A percentile compares a stretch with the other conserved stretches of the same genome.
These are phyloP conservation scores for Hsuehochloa calcarea DNA, from an alignment of 176 grass and related monocot genomes.

Conservation along the genomic window DNA sequence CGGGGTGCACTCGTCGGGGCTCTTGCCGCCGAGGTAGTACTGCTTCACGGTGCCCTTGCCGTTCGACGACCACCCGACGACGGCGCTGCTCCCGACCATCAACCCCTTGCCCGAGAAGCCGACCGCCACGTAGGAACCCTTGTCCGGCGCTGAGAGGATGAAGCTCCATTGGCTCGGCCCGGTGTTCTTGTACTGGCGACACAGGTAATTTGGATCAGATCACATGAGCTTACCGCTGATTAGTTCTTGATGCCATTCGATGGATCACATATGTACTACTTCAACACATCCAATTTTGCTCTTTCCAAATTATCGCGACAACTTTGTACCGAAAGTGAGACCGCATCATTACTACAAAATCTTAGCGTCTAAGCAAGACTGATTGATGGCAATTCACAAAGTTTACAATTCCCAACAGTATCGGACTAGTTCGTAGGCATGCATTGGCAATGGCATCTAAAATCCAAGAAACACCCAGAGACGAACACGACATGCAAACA, in stretches of 20 bases:
- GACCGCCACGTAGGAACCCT: constrained; percentile 56
- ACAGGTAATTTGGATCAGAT: constrained; percentile 1
- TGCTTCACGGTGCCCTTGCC: constrained; percentile 57
- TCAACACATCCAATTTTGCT: background rate
- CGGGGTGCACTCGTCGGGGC: constrained; percentile 35
- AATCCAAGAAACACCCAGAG: background rate
- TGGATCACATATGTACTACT: background rate
- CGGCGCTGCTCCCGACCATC: constrained; percentile 90
- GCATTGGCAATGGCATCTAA: background rate
- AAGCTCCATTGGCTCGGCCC: constrained; percentile 75
- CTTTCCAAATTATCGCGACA: background rate
- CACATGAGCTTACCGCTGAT: background rate
- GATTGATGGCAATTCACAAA: background rate
- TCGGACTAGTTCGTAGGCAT: background rate
- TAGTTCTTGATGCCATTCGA: background rate
- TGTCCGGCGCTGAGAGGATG: constrained; percentile 79
- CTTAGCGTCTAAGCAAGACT: background rate
- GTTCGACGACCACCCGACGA: constrained; percentile 58
- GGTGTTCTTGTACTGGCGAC: constrained; percentile 70
- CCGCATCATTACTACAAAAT: background rate
- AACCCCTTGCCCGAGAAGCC: constrained; percentile 78
- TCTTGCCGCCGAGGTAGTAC: constrained; percentile 66
- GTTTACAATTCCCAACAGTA: background rate
- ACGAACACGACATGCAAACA: background rate
- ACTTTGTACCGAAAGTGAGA: background rate